Percentiles rank a stretch among this genome's conserved stretches.
Evolutionary conservation across 1,284 basidiomycete genomes (phyloP).

Genomic region (Singerocomus rubriflavus): DNA sequence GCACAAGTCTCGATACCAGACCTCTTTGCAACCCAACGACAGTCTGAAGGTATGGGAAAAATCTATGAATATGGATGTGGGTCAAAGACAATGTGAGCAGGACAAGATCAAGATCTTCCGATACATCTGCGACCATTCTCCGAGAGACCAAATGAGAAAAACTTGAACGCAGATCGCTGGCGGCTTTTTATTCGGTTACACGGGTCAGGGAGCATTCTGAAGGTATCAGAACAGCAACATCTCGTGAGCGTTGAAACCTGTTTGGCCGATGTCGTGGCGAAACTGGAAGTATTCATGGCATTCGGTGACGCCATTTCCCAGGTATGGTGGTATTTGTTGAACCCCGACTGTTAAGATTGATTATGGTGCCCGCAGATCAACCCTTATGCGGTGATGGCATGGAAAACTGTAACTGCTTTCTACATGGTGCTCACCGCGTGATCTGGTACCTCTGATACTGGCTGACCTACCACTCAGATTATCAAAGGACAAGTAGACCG

Average conservation of each 20-base stretch:
- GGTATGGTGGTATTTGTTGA: conserved; percentile 3
- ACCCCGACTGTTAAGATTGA: neutral
- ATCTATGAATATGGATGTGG: neutral
- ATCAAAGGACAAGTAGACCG: conserved; percentile 28
- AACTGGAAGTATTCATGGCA: conserved; percentile 25
- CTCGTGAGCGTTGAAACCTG: conserved; percentile 12
- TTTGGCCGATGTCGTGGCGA: conserved; percentile 23
- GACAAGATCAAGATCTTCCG: conserved; percentile 9
- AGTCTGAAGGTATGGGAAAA: conserved; percentile 10
- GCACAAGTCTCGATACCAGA: conserved; percentile 18
- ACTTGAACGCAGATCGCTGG: conserved; percentile 8
- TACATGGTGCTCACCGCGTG: conserved; percentile 21
- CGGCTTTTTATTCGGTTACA: conserved; percentile 24
- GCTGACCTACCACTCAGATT: conserved; percentile 21
- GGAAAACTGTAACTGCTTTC: conserved; percentile 25
- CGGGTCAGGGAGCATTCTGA: neutral
- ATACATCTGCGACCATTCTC: conserved; percentile 17
- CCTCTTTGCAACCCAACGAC: conserved; percentile 10
- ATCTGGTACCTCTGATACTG: neutral
- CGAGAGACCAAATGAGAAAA: neutral
- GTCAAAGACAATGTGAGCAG: conserved; percentile 5
- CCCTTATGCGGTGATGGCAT: conserved; percentile 26
- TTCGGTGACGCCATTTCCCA: conserved; percentile 23
- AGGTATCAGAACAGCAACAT: neutral
- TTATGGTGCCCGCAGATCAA: conserved; percentile 13